phyloP scores from a whole-genome alignment of 106 monocot species.

The Phalaenopsis aphrodite region DNA sequence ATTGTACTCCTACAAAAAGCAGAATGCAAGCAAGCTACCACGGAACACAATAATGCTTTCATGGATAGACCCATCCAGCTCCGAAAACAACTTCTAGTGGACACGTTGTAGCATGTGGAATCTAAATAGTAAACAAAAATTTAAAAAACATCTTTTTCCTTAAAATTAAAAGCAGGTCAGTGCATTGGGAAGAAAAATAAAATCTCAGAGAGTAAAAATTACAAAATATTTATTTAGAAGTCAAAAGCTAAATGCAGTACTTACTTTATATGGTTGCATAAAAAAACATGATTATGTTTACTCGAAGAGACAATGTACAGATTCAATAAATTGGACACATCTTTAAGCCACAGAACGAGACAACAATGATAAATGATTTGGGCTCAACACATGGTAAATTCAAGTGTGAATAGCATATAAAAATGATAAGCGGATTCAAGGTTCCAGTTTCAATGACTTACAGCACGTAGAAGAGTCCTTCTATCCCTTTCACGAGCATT shows the following conservation, averaged over 20 bases:
- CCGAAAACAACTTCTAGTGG: no score
- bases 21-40: no score
- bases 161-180: not conserved
- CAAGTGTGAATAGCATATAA: not conserved
- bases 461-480: constrained; percentile 19
- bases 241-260: not conserved
- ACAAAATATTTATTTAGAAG: not conserved
- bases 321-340: not conserved
- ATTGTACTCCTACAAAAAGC: no score
- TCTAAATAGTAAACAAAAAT: no score
- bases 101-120: no score
- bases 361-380: not conserved
- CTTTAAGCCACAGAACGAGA: not conserved
- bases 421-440: not conserved
- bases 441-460: constrained; percentile 2
- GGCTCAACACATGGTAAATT: not conserved
- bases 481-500: constrained; percentile 28
- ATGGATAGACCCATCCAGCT: no score
- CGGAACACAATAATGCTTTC: no score
- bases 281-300: not conserved
- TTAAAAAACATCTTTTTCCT: no score
- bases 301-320: not conserved
- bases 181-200: not conserved
- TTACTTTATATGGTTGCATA: not conserved
- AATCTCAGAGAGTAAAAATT: not conserved